Conservation (phyloP, 2,329 filamentous ascomycete genomes). For the Colletotrichum nymphaeae region DNA sequence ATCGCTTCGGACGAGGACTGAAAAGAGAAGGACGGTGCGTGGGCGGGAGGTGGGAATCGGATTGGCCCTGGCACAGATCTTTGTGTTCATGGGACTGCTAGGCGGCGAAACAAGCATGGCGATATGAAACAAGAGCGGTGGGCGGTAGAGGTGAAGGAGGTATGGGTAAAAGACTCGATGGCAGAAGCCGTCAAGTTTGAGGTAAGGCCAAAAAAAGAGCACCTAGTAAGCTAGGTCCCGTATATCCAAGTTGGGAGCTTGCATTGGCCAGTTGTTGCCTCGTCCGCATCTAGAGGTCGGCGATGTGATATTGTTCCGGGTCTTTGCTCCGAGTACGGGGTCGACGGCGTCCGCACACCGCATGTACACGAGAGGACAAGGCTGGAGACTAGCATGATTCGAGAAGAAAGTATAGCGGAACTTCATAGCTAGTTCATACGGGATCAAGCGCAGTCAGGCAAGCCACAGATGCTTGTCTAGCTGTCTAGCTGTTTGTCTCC, state of each 20-base stretch:
- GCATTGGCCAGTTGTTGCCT: constrained; percentile 17
- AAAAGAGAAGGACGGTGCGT: constrained; percentile 30
- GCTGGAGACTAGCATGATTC: constrained; percentile 18
- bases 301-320: constrained; percentile 20
- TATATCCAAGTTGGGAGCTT: not conserved
- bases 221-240: not conserved
- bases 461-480: not conserved
- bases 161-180: constrained; percentile 27
- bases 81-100: constrained; percentile 20
- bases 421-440: constrained; percentile 9
- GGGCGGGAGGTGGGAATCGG: not conserved
- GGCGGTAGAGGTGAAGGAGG: constrained; percentile 22
- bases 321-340: constrained; percentile 11
- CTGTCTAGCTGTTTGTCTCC: not conserved
- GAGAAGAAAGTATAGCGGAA: constrained; percentile 5
- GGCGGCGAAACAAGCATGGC: constrained; percentile 33
- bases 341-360: not conserved
- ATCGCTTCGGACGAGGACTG: constrained; percentile 29
- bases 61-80: constrained; percentile 27
- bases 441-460: not conserved
- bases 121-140: constrained; percentile 35
- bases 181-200: constrained; percentile 34
- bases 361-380: not conserved
- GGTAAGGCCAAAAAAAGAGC: constrained; percentile 26
- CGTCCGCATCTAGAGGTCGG: constrained; percentile 25